Evolutionary conservation across 208 protist genomes (phyloP), one percentile per base, ranked within the genome.

Genomic region (Trypanosoma platydactyli): DNA sequence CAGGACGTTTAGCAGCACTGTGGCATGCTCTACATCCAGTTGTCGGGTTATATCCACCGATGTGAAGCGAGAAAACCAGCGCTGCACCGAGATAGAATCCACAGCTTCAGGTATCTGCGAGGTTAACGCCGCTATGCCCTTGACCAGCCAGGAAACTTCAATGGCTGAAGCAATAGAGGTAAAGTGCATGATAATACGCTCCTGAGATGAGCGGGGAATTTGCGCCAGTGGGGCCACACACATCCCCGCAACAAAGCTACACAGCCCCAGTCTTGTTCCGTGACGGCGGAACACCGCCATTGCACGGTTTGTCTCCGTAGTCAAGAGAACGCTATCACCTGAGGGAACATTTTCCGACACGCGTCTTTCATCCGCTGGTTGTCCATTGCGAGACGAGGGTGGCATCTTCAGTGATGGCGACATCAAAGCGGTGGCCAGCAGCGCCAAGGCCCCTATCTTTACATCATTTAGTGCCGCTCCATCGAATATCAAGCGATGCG

Each of bases 31-130:
- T 1, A 79, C 25, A 59, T 83, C 71, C 18, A 94, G 62, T 27
- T 77, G 68, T 2, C 79, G 74, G 55, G 80, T 71, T 20, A 89
- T 80, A 64, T 91, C 84, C 22, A 60, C 49, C 5, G 80, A 80
- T 13, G 83, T 87, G 56, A 94, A 91, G 57, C 86, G 85, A 5
- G 86, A 89, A 68, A 86, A 85, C 82, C 81, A 89, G 11, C 64
- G 68, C 62, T 84, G 77, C 64, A 92, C 73, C 22, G 86, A 89
- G 27, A 94, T 59, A 22, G 76, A 62, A 76, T 94, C 86, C 27
- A 86, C 54, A 18, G 72, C 60, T 16, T 57, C 35, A 30, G 56
- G 52, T 41, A 73, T 69, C 55, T 73, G 57, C 40, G 59, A 69
- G 33, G 33, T 52, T 55, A 81, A 40, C 22, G 75, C 71, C 22